These are phyloP conservation scores for Heliophila coronopifolia DNA, from an alignment of 441 rosid genomes.

Conservation along the genomic window DNA sequence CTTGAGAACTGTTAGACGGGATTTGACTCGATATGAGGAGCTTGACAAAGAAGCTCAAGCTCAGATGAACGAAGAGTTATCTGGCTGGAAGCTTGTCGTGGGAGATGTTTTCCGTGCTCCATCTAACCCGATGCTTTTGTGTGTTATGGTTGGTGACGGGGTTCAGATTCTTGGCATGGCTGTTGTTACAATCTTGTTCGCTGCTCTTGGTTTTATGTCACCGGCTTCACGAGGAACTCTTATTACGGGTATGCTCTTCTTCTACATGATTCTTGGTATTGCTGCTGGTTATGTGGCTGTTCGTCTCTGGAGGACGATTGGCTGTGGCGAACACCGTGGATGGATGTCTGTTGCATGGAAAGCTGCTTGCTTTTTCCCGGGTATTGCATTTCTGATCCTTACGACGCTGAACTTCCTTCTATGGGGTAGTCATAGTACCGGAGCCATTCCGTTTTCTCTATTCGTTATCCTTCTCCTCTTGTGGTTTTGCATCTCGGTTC, in stretches of 20 bases:
- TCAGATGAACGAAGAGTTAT: slow-evolving; percentile 94
- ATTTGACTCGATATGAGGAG: slow-evolving; percentile 89
- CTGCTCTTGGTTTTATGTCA: slow-evolving; percentile 95
- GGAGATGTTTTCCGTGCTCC: slow-evolving; percentile 95
- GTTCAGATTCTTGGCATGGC: slow-evolving; percentile 89
- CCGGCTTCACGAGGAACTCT: slow-evolving; percentile 95
- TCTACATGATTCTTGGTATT: slow-evolving; percentile 78
- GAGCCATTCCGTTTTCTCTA: slow-evolving; percentile 83
- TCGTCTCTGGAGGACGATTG: slow-evolving; percentile 76
- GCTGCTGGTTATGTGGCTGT: slow-evolving; percentile 79
- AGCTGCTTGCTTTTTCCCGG: slow-evolving; percentile 85
- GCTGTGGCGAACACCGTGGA: slow-evolving; percentile 68
- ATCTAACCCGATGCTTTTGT: slow-evolving; percentile 86
- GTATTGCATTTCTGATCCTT: slow-evolving; percentile 75
- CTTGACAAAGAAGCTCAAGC: slow-evolving; percentile 94
- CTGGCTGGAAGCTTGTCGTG: slow-evolving; percentile 96
- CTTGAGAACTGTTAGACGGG: slow-evolving; percentile 87
- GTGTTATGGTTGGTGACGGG: slow-evolving; percentile 88
- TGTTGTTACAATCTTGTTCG: slow-evolving; percentile 75
- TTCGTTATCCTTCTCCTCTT: slow-evolving; percentile 63
- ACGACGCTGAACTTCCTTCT: slow-evolving; percentile 77
- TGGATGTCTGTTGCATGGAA: slow-evolving; percentile 81
- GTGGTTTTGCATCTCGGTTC: slow-evolving; percentile 97
- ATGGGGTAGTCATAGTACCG: slow-evolving; percentile 85
- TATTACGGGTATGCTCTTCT: slow-evolving; percentile 81